Percentiles rank a stretch among this genome's conserved stretches.
Evolutionary conservation across 2,329 filamentous ascomycete species (phyloP).

Genomic region (Hypomyces perniciosus): DNA sequence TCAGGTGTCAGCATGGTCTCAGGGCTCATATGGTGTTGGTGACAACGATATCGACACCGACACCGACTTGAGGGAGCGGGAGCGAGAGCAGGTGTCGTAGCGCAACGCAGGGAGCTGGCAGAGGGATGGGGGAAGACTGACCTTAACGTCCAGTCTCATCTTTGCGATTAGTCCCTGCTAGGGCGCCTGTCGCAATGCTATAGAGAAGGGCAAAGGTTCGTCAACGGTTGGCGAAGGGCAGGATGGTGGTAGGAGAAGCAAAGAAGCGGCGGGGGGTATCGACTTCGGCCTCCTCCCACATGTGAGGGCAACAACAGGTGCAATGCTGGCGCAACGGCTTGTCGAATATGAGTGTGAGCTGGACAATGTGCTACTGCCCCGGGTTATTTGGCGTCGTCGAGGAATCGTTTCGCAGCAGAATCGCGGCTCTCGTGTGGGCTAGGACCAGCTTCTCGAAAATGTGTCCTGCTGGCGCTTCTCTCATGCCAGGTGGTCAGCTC

Average conservation of each 20-base stretch:
- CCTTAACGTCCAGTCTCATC: conserved; percentile 40
- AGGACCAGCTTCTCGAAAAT: conserved; percentile 15
- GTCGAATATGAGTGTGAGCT: conserved; percentile 1
- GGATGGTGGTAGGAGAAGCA: neutral
- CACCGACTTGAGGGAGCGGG: neutral
- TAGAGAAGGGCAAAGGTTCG: neutral
- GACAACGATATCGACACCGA: neutral
- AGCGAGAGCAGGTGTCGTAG: neutral
- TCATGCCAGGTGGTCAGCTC: conserved; percentile 10
- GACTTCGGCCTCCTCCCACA: conserved; percentile 7
- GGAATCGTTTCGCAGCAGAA: conserved; percentile 9
- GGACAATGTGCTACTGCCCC: conserved; percentile 10
- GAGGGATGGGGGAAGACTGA: conserved; percentile 18
- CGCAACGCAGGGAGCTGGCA: neutral
- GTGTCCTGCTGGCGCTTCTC: conserved; percentile 11
- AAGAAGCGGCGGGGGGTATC: conserved; percentile 9
- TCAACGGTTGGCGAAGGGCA: conserved; percentile 1
- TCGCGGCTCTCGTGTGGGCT: conserved; percentile 11
- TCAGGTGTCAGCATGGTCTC: neutral
- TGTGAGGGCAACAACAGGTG: neutral
- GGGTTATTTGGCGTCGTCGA: conserved; percentile 8
- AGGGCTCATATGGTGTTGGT: neutral
- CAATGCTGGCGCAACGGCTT: neutral
- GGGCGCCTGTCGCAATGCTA: neutral
- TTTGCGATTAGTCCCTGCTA: conserved; percentile 17